These are phyloP conservation scores for Zasmidium cellare DNA, from an alignment of 2,329 filamentous ascomycete genomes.

Conservation along the genomic window DNA sequence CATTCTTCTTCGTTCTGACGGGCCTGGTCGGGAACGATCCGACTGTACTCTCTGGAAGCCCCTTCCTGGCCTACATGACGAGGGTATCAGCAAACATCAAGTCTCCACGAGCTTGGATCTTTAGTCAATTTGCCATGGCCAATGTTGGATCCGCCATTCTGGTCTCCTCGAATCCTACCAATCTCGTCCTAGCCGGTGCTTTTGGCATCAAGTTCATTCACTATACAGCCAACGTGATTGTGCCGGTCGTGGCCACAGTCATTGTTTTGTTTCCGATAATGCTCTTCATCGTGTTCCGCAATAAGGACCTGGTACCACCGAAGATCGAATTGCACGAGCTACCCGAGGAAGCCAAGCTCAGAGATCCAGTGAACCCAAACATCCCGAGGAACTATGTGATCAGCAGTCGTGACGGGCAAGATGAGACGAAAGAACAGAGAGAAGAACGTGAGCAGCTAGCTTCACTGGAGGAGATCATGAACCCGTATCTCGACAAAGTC, in stretches of 20 bases:
- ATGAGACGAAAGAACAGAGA: constrained; percentile 50
- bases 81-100: constrained; percentile 71
- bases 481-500: constrained; percentile 68
- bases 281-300: constrained; percentile 67
- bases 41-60: constrained; percentile 71
- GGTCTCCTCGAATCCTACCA: constrained; percentile 77
- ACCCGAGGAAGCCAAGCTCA: constrained; percentile 55
- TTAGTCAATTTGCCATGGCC: constrained; percentile 69
- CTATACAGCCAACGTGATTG: constrained; percentile 77
- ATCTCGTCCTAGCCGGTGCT: constrained; percentile 71
- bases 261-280: constrained; percentile 69
- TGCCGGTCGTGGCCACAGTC: constrained; percentile 68
- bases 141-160: constrained; percentile 75
- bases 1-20: constrained; percentile 69
- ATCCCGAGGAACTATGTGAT: constrained; percentile 50
- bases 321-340: constrained; percentile 70
- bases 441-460: constrained; percentile 52
- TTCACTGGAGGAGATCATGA: constrained; percentile 72
- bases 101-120: constrained; percentile 71
- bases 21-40: constrained; percentile 74
- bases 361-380: constrained; percentile 68
- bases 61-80: constrained; percentile 76
- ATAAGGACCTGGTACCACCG: constrained; percentile 63
- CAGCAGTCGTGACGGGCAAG: constrained; percentile 1
- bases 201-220: constrained; percentile 71